Evolutionary conservation across 1,284 basidiomycete species (phyloP).

Genomic region (Prillingera fragicola): DNA sequence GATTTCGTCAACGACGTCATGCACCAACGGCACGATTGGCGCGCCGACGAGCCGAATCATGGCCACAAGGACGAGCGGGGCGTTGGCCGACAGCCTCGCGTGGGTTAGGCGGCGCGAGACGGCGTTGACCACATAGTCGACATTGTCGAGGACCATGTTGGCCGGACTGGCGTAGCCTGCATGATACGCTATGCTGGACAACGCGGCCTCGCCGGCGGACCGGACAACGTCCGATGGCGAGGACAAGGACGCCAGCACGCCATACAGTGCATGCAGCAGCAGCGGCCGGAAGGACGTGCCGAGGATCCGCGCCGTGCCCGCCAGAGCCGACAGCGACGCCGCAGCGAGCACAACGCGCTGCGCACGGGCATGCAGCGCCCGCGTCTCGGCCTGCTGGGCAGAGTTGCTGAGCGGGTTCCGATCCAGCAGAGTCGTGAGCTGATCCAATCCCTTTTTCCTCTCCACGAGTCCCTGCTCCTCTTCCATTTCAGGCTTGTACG

Average conservation of each 20-base stretch:
- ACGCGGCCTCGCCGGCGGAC: conserved; percentile 62
- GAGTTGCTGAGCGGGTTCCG: conserved; percentile 26
- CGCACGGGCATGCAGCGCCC: conserved; percentile 46
- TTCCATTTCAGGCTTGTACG: neutral
- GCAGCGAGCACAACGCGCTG: conserved; percentile 53
- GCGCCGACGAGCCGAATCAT: conserved; percentile 77
- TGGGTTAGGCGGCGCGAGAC: conserved; percentile 73
- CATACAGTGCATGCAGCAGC: conserved; percentile 76
- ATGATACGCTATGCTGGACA: conserved; percentile 62
- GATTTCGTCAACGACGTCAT: conserved; percentile 88
- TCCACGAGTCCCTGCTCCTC: conserved; percentile 47
- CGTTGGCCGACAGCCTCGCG: conserved; percentile 60
- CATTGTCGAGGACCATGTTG: conserved; percentile 81
- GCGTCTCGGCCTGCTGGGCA: conserved; percentile 25
- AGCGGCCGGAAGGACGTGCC: conserved; percentile 54
- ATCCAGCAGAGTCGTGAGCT: conserved; percentile 44
- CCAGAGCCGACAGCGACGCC: conserved; percentile 65
- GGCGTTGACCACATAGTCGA: conserved; percentile 86
- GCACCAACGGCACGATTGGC: conserved; percentile 75
- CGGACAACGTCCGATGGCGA: conserved; percentile 63
- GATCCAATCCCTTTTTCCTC: conserved; percentile 55
- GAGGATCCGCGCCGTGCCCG: conserved; percentile 62
- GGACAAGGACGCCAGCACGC: conserved; percentile 72
- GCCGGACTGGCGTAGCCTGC: conserved; percentile 75
- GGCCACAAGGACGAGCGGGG: conserved; percentile 62